Conservation (phyloP, 345 rosid species). For the Populus pruinosa region DNA sequence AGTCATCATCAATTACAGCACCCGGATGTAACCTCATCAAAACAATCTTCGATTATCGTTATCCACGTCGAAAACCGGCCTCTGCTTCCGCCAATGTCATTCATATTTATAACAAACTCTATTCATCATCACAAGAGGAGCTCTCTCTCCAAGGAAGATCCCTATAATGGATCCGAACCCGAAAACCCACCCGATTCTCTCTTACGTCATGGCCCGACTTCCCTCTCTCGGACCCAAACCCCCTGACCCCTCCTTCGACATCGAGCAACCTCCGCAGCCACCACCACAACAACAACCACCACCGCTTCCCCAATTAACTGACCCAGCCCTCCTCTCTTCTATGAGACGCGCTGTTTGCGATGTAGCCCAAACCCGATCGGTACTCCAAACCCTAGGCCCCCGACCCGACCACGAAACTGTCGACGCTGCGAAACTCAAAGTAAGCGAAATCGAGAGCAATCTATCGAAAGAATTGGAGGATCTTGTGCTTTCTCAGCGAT, state of each 20-base stretch:
- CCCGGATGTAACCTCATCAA: background rate
- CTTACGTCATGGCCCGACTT: slow-evolving; percentile 71
- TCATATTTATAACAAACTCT: background rate
- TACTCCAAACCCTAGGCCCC: slow-evolving; percentile 77
- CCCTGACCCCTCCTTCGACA: slow-evolving; percentile 37
- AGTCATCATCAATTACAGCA: background rate
- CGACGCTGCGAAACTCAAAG: slow-evolving; percentile 59
- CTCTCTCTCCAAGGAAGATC: background rate
- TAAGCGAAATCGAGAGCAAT: slow-evolving; percentile 51
- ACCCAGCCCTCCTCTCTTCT: slow-evolving; percentile 65
- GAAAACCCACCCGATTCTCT: slow-evolving; percentile 66
- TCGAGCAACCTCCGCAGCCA: slow-evolving; percentile 24
- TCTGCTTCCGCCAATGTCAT: background rate
- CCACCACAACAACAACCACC: slow-evolving; percentile 26
- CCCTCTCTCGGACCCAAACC: slow-evolving; percentile 55
- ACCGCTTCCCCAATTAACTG: slow-evolving; percentile 61
- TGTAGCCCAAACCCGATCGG: slow-evolving; percentile 75
- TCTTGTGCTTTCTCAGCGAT: slow-evolving; percentile 59
- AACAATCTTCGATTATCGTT: background rate
- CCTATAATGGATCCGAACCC: slow-evolving; percentile 66
- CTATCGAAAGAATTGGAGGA: slow-evolving; percentile 71
- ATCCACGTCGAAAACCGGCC: background rate
- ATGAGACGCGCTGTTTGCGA: slow-evolving; percentile 71
- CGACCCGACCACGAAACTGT: slow-evolving; percentile 92
- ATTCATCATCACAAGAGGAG: background rate